Evolutionary conservation across 768 basidiomycete species (phyloP), one percentile per base, ranked within the genome.

Genomic region (Russula sp.): DNA sequence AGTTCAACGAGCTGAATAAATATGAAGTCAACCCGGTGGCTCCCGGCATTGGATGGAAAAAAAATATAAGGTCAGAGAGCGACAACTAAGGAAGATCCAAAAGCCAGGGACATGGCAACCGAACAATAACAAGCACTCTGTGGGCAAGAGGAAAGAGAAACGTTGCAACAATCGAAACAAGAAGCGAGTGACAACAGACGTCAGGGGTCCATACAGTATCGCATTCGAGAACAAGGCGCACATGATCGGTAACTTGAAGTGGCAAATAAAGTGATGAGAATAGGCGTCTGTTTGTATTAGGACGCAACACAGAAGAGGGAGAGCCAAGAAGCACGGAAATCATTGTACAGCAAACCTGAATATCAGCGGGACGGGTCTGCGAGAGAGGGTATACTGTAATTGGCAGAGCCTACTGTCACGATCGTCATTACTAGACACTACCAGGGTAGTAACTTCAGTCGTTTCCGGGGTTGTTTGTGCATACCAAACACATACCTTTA

Each of bases 1-100:
- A 20, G 18, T 13, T 32, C 42, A 46, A 57, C 30, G 7, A 32
- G 26, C 38, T 26, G 16, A 49, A 63, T 63, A 57, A 57, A 63
- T 52, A 63, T 38, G 56, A 42, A 26, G 18, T 18, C 14, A 36
- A 32, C 16, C 51, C 51, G 2, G 28, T 32, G 49, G 40, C 49
- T 14, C 56, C 22, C 9, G 14, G 1, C 26, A 20, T 20, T 52
- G 13, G 9, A 34, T n/a, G 18, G 24, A 34, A 42, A 10, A 42
- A 46, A 57, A 40, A 40, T 40, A 40, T 40, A 14, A 40, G 16
- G 32, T 30, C 26, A 50, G 46, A 26, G 54, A 30, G n/a, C 36
- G 36, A 24, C 11, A 13, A 38, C 22, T 34, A 24, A 24, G 36
- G 51, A 57, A 42, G 13, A 20, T 30, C 55, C 48, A 8, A 24